Percentiles rank a stretch among this genome's conserved stretches.
phyloP scores from a whole-genome alignment of 805 yeast genomes.

The Candida quercuum region DNA sequence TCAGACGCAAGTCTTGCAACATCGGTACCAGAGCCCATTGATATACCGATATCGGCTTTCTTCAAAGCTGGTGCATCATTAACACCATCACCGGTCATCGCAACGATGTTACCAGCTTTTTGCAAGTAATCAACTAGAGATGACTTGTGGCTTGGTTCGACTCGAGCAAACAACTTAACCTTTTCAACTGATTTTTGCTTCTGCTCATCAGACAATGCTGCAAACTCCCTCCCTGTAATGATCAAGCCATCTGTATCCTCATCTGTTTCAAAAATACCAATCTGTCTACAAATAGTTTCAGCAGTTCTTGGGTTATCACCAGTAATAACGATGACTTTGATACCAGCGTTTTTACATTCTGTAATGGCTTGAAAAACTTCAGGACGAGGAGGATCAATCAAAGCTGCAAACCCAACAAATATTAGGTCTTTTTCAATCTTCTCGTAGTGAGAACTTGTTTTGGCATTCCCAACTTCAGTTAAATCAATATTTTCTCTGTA shows the following conservation, averaged over 20 bases:
- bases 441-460: slow-evolving; percentile 34
- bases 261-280: slow-evolving; percentile 30
- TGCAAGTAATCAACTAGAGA: slow-evolving; percentile 44
- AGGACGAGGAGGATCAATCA: slow-evolving; percentile 41
- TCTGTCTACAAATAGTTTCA: slow-evolving; percentile 41
- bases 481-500: slow-evolving; percentile 30
- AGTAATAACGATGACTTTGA: slow-evolving; percentile 40
- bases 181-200: slow-evolving; percentile 39
- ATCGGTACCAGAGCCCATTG: slow-evolving; percentile 61
- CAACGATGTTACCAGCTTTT: slow-evolving; percentile 45
- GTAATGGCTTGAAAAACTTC: slow-evolving; percentile 30
- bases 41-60: slow-evolving; percentile 58
- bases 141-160: slow-evolving; percentile 52
- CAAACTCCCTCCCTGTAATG: slow-evolving; percentile 37
- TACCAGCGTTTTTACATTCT: slow-evolving; percentile 36
- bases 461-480: slow-evolving; percentile 23
- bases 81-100: slow-evolving; percentile 64
- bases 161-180: slow-evolving; percentile 45
- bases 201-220: slow-evolving; percentile 27
- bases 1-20: slow-evolving; percentile 57
- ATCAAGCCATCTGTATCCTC: slow-evolving; percentile 23
- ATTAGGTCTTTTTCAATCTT: slow-evolving; percentile 22
- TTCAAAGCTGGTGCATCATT: slow-evolving; percentile 62
- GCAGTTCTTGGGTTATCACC: slow-evolving; percentile 54
- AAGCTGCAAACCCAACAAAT: slow-evolving; percentile 36